phyloP scores from a whole-genome alignment of 495 filamentous ascomycete species.

The Neurospora sp. region DNA sequence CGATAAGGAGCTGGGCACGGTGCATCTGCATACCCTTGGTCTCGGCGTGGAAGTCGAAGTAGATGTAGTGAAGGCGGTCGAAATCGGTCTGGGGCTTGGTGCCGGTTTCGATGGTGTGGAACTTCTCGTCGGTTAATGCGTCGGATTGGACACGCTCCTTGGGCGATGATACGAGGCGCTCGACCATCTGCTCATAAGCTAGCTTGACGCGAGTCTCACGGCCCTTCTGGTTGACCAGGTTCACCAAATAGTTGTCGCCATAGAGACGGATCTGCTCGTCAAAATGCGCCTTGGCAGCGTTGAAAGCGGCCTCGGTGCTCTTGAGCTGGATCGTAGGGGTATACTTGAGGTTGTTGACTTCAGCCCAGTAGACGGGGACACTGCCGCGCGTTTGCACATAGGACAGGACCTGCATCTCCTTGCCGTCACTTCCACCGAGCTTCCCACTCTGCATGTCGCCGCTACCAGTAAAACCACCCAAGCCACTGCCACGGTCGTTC shows the following conservation, averaged over 20 bases:
- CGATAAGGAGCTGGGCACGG: conserved; percentile 74
- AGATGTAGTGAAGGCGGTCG: conserved; percentile 85
- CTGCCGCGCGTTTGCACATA: conserved; percentile 95
- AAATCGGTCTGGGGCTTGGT: conserved; percentile 44
- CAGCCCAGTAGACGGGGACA: conserved; percentile 89
- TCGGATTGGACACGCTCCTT: conserved; percentile 50
- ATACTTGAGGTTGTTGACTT: conserved; percentile 83
- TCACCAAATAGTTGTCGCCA: conserved; percentile 93
- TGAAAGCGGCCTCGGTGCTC: conserved; percentile 68
- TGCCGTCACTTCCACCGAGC: conserved; percentile 41
- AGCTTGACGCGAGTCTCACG: conserved; percentile 78
- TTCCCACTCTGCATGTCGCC: conserved; percentile 64
- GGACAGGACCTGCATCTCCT: conserved; percentile 78
- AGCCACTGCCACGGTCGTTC: conserved; percentile 60
- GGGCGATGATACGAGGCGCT: conserved; percentile 59
- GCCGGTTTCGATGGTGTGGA: conserved; percentile 63
- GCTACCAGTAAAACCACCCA: conserved; percentile 74
- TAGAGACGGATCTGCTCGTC: conserved; percentile 84
- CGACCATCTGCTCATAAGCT: conserved; percentile 83
- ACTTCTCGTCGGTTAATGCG: conserved; percentile 59
- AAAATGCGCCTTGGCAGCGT: conserved; percentile 77
- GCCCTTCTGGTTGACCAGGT: conserved; percentile 91
- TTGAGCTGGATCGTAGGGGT: conserved; percentile 82
- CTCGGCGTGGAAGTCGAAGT: conserved; percentile 98
- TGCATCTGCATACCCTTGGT: conserved; percentile 93